Conservation (phyloP, 495 filamentous ascomycete species). For the Evernia prunastri region DNA sequence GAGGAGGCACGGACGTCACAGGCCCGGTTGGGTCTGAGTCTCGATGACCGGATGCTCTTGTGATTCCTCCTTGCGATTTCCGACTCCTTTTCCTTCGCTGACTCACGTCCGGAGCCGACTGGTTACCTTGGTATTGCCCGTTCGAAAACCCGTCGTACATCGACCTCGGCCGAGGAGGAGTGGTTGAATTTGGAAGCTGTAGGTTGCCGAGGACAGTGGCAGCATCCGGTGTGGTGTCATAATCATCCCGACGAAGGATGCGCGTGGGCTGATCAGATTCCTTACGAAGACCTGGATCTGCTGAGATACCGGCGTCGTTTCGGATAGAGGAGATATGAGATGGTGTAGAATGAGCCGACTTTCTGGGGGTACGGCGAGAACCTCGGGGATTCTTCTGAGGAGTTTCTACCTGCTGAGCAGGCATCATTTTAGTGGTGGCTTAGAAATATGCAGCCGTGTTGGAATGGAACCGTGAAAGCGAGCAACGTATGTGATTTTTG, state of each 20-base stretch:
- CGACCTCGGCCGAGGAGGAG: slow-evolving; percentile 13
- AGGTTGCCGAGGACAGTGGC: background rate
- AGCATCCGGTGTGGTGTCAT: background rate
- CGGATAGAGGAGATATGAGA: slow-evolving; percentile 14
- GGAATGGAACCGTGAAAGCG: background rate
- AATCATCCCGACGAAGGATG: slow-evolving; percentile 15
- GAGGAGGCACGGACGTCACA: background rate
- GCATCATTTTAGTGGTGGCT: slow-evolving; percentile 23
- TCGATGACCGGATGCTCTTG: background rate
- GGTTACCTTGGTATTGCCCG: slow-evolving; percentile 5
- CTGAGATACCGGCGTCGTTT: slow-evolving; percentile 3
- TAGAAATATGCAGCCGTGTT: slow-evolving; percentile 29
- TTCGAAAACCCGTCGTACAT: slow-evolving; percentile 20
- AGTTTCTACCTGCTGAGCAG: slow-evolving; percentile 14
- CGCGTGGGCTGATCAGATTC: slow-evolving; percentile 24
- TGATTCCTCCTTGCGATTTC: slow-evolving; percentile 1
- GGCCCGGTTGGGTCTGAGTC: background rate
- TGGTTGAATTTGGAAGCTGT: slow-evolving; percentile 11
- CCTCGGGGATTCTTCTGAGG: slow-evolving; percentile 19
- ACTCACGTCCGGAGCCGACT: slow-evolving; percentile 5
- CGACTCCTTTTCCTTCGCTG: slow-evolving; percentile 14
- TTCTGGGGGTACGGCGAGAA: slow-evolving; percentile 25
- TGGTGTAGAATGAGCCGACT: slow-evolving; percentile 19
- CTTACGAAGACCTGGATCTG: slow-evolving; percentile 9
- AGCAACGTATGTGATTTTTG: background rate